Evolutionary conservation across 1,139 yeast species (phyloP).

Genomic region (Magnusiomyces magnusii): DNA sequence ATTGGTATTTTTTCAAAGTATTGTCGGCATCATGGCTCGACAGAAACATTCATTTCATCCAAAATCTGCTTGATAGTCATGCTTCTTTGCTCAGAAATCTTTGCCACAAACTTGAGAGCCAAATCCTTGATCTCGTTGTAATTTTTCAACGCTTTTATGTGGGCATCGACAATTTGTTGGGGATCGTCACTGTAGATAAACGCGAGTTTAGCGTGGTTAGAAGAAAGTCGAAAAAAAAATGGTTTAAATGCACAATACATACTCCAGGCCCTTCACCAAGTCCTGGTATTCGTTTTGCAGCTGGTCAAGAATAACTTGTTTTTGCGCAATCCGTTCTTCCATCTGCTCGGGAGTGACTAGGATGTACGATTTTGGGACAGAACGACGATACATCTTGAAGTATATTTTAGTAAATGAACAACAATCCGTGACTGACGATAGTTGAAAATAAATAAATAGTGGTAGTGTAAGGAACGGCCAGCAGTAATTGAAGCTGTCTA

Average conservation of each 20-base stretch:
- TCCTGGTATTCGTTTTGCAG: neutral
- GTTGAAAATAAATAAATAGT: too few relatives aligned
- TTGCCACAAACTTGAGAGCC: constrained; percentile 13
- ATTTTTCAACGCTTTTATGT: constrained; percentile 10
- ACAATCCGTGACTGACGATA: too few relatives aligned
- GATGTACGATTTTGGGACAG: neutral
- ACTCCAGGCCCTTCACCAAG: neutral
- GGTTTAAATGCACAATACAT: neutral
- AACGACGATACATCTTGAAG: neutral
- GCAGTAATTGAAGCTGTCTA: too few relatives aligned
- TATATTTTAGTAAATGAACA: too few relatives aligned
- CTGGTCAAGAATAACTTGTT: neutral
- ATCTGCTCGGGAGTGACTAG: constrained; percentile 3
- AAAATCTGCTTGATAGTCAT: constrained; percentile 13
- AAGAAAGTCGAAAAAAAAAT: neutral
- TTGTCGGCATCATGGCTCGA: neutral
- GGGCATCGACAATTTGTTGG: constrained; percentile 9
- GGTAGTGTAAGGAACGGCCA: too few relatives aligned
- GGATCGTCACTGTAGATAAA: constrained; percentile 13
- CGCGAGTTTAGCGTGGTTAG: neutral
- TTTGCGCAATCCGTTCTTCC: constrained; percentile 4
- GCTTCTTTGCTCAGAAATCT: constrained; percentile 14
- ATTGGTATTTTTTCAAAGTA: too few relatives aligned
- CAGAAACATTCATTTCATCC: constrained; percentile 13
- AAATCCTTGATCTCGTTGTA: constrained; percentile 15